These are phyloP conservation scores for Lactarius tabidus DNA, from an alignment of 768 basidiomycete species.

Conservation along the genomic window DNA sequence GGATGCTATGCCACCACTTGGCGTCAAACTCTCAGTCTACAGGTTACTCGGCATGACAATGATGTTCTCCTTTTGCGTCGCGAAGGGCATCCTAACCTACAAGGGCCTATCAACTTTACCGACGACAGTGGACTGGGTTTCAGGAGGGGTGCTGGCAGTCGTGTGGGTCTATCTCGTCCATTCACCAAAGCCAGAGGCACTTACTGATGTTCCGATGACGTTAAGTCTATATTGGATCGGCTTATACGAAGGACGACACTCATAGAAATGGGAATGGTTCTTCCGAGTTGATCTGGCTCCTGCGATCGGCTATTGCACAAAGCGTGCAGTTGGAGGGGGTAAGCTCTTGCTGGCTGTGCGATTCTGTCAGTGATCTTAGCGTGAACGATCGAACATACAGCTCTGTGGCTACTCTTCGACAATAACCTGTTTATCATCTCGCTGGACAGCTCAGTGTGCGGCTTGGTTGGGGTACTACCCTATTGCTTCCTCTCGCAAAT, in stretches of 20 bases:
- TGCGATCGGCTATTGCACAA: neutral
- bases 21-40: conserved; percentile 8
- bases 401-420: neutral
- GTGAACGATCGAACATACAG: neutral
- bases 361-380: too few relatives aligned
- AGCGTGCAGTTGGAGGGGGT: conserved; percentile 7
- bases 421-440: neutral
- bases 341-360: neutral
- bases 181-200: neutral
- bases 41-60: neutral
- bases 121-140: neutral
- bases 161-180: neutral
- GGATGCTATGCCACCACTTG: neutral
- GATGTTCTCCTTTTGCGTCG: neutral
- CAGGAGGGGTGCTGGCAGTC: neutral
- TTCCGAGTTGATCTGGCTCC: conserved; percentile 3
- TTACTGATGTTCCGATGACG: neutral
- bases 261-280: conserved; percentile 10
- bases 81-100: conserved; percentile 1
- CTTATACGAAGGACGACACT: neutral
- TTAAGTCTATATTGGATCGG: conserved; percentile 12
- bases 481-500: neutral
- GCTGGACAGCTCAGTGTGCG: neutral
- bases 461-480: neutral
- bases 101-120: conserved; percentile 1